These are phyloP conservation scores for Stachybotrys elegans DNA, from an alignment of 2,329 filamentous ascomycete species.

Conservation along the genomic window DNA sequence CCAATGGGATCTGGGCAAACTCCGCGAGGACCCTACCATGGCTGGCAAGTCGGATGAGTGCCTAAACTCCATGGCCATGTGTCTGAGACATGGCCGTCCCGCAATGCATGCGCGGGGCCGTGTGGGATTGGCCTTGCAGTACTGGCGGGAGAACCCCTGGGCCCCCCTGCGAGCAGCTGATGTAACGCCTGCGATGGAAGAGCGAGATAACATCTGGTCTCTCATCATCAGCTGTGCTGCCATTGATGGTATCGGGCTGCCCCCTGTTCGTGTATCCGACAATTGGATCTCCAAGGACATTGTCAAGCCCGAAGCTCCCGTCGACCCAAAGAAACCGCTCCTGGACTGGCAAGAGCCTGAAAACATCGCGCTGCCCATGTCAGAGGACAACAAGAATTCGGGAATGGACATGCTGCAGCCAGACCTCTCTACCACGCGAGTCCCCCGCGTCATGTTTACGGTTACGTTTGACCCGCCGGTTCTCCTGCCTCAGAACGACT, in stretches of 20 bases:
- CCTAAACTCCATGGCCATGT: slow-evolving; percentile 56
- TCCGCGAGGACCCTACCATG: slow-evolving; percentile 44
- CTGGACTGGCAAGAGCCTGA: slow-evolving; percentile 72
- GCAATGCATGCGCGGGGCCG: slow-evolving; percentile 63
- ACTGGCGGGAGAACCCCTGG: slow-evolving; percentile 64
- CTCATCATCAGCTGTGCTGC: slow-evolving; percentile 62
- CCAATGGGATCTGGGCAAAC: slow-evolving; percentile 60
- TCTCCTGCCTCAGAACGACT: slow-evolving; percentile 60
- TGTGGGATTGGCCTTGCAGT: slow-evolving; percentile 68
- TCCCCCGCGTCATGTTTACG: slow-evolving; percentile 70
- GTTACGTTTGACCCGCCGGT: slow-evolving; percentile 72
- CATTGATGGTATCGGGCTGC: slow-evolving; percentile 39
- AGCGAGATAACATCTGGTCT: slow-evolving; percentile 54
- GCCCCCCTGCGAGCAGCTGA: slow-evolving; percentile 31
- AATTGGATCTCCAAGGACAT: slow-evolving; percentile 67
- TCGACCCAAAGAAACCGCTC: slow-evolving; percentile 35
- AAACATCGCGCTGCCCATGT: slow-evolving; percentile 51
- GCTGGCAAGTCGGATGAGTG: slow-evolving; percentile 41
- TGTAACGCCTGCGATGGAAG: slow-evolving; percentile 30
- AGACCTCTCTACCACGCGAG: slow-evolving; percentile 39
- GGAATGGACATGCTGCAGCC: slow-evolving; percentile 49
- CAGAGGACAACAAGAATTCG: slow-evolving; percentile 42
- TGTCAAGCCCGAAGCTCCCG: slow-evolving; percentile 47
- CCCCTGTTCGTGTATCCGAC: slow-evolving; percentile 65
- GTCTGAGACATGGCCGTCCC: slow-evolving; percentile 64